A percentile compares a stretch with the other conserved stretches of the same genome.
These are phyloP conservation scores for Trichoderma pleuroti DNA, from an alignment of 2,329 filamentous ascomycete genomes.

Conservation along the genomic window DNA sequence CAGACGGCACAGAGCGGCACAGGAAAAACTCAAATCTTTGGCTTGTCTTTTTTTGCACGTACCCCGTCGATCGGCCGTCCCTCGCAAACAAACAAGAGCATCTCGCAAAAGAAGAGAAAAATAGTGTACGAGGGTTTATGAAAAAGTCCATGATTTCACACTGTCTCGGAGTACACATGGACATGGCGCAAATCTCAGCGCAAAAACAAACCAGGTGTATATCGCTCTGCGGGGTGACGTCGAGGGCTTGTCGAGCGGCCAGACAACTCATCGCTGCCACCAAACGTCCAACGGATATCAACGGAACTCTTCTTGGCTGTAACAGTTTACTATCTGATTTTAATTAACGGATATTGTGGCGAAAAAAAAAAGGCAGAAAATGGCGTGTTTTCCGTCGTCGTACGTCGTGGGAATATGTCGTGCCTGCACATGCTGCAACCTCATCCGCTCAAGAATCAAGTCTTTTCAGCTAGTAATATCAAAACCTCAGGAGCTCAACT, in stretches of 20 bases:
- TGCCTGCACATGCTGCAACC: neutral
- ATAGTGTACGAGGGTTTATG: neutral
- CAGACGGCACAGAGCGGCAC: neutral
- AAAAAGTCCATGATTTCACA: slow-evolving; percentile 12
- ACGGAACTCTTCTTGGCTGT: neutral
- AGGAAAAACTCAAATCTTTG: too few species aligned
- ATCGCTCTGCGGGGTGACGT: neutral
- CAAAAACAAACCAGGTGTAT: neutral
- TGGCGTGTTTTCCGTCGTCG: neutral
- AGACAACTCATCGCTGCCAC: too few species aligned
- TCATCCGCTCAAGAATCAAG: neutral
- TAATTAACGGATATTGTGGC: neutral
- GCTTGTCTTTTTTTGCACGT: neutral
- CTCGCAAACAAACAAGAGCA: neutral
- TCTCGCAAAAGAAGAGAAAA: neutral
- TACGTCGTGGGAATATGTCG: neutral
- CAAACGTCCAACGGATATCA: neutral
- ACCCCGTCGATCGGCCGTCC: neutral
- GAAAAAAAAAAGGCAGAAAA: neutral
- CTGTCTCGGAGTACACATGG: neutral
- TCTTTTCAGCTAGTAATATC: neutral
- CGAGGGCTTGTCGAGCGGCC: neutral
- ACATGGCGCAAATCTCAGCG: neutral
- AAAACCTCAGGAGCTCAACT: neutral
- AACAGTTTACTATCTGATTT: neutral